Base-by-base conservation (phyloP, 169 alveolate genomes). In the Plasmodium yoelii region DNA sequence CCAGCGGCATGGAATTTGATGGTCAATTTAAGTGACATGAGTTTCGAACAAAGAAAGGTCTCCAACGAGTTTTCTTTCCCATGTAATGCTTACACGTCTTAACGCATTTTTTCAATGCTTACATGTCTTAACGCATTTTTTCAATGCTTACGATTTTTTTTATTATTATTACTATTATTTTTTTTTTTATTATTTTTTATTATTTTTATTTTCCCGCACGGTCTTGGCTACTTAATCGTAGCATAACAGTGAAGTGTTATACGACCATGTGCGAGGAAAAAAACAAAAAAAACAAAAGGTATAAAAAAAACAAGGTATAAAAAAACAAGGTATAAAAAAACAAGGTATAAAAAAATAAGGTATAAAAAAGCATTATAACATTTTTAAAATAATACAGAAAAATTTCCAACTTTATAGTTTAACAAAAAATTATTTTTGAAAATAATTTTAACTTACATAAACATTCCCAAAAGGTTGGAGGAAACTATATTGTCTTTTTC, bases 1-100 rank as follows among this genome's bases (percentile, higher is more conserved):
- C 90, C 90, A 22, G 90, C 55, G 28, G 90, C 90, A 55, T 80
- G 90, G 90, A 80, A 80, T 60, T 53, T 80, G 71, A 67, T 80
- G 80, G 28, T 80, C 44, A 80, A 67, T 59, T 10, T 80, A 51
- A 49, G 61, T 59, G 77, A 65, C 59, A 80, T 80, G 90, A 75
- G 59, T 44, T 75, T 75, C 65, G 88, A 75, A 44, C 56, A 64
- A 68, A 63, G 88, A 39, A 75, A 75, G 56, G 88, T 64, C 34
- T 75, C 88, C 26, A 75, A 67, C 39, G 90, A 80, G 22, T 80
- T 80, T 46, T 80, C 82, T 15, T 22, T 59, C 80, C 70, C 39
- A 12, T 63, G 15, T n/a, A 59, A 60, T 47, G 22, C 5, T 2
- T 13, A 51, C 18, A 13, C 3, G 18, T 39, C 34, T 34, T 39